Evolutionary conservation across 2,329 filamentous ascomycete species (phyloP), one percentile per base, ranked within the genome.

Genomic region (Periconia sp.): DNA sequence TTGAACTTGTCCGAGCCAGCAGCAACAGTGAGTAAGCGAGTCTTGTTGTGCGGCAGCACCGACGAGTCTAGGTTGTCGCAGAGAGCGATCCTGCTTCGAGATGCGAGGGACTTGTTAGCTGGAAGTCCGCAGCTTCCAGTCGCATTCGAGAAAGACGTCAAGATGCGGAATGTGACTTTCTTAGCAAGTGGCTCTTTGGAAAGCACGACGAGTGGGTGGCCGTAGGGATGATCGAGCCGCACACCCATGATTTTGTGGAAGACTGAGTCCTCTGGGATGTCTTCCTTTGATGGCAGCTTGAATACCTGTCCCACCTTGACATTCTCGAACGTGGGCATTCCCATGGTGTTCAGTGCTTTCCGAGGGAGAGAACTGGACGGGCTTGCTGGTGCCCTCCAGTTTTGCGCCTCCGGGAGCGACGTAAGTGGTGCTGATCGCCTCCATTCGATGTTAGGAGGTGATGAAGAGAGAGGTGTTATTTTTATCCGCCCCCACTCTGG

Each of bases 1-100:
- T 6, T 11, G 32, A 60, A 60, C 11, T 21, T 39, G 16, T 23
- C 46, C 7, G 54, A 59, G 15, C 35, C 47, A 16, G 45, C 11
- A 7, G 22, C 32, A 18, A 58, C 17, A 7, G 30, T 48, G 34
- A 49, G 41, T 4, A 52, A 29, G 4, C 15, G 16, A 15, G 39
- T 42, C 18, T 24, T 22, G 5, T 12, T 21, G n/a, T 54, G 50
- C 4, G 43, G 18, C 5, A 13, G n/a, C 4, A 38, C 23, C 12
- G 13, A 13, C 18, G 28, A 5, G 9, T 22, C 4, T 4, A 8
- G 12, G 32, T 40, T 40, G 13, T 38, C 21, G 28, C 19, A 36
- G 24, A 45, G 38, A 12, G 31, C 23, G 23, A 35, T 24, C 4
- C 15, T 24, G 4, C 6, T 15, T 15, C 19, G 29, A 9, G 10